These are phyloP conservation scores for Chrysanthemum makinoi DNA, from an alignment of 129 eudicot genomes.

Conservation along the genomic window DNA sequence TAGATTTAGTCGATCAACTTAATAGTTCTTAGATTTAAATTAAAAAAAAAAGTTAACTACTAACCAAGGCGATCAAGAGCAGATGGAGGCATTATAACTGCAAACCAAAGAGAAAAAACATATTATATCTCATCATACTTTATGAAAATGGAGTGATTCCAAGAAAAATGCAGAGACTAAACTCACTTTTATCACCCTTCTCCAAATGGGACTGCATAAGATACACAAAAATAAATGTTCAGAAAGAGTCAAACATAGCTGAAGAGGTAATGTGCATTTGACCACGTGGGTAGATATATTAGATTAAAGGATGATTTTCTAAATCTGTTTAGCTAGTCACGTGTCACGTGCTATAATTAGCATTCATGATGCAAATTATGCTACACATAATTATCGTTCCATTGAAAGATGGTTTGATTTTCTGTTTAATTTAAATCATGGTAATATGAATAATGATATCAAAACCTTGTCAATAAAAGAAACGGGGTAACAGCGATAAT, in stretches of 20 bases:
- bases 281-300: neutral
- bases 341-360: neutral
- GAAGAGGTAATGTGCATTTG: neutral
- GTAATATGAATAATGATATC: neutral
- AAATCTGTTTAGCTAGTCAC: too few species aligned
- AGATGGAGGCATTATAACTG: slow-evolving; percentile 94
- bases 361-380: neutral
- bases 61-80: slow-evolving; percentile 88
- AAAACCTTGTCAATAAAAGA: slow-evolving; percentile 76
- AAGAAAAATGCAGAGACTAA: slow-evolving; percentile 6
- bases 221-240: slow-evolving; percentile 1
- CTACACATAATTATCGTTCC: neutral
- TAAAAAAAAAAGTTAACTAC: slow-evolving; percentile 16
- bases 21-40: neutral
- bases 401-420: neutral
- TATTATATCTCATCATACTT: neutral
- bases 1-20: neutral
- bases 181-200: slow-evolving; percentile 80
- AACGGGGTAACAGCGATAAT: slow-evolving; percentile 71
- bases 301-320: too few species aligned
- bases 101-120: slow-evolving; percentile 13
- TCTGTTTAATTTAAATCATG: neutral
- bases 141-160: neutral
- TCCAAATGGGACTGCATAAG: slow-evolving; percentile 69
- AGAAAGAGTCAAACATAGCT: slow-evolving; percentile 20